Evolutionary conservation across 108 stramenopile species (phyloP), one percentile per base, ranked within the genome.

Genomic region (Nitzschia putrida): DNA sequence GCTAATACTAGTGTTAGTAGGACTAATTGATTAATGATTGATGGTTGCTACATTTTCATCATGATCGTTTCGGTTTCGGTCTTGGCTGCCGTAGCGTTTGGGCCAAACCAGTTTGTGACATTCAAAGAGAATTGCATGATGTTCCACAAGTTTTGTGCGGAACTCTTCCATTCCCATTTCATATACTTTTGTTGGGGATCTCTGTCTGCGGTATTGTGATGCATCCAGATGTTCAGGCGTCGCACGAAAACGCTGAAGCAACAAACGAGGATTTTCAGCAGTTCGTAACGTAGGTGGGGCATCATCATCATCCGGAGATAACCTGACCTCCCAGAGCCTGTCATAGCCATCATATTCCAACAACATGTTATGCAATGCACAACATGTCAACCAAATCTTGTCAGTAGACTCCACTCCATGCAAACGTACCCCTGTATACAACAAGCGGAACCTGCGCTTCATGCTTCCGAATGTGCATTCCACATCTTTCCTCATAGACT

Each of bases 391-490:
- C 50, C 50, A 73, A 1, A 73, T 23, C 16, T 44, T 53, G 37
- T 73, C 72, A 25, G 50, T 25, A 7, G 49, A 44, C 3, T 71
- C 70, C n/a, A 52, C 18, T 3, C 70, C 61, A 53, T 52, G 34
- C 14, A 71, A 24, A 11, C 40, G 25, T n/a, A 71, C 64, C 8
- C 70, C 70, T 34, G 18, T 3, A 16, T 50, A 3, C 49, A 50
- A 50, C 16, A 50, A 18, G 1, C 18, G 1, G 20, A 50, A 50
- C 49, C 61, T 39, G 1, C 52, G 53, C 53, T 72, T 65, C n/a
- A 72, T 18, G 18, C 45, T 61, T 29, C 60, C 69, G 34, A 60
- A 60, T 3, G 44, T 61, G 45, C 69, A 71, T 29, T 71, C 69
- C 12, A 61, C 69, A 50, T 71, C 69, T 49, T 71, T 71, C 44